Base-by-base conservation (phyloP, 306 rosid species). In the Purshia tridentata region DNA sequence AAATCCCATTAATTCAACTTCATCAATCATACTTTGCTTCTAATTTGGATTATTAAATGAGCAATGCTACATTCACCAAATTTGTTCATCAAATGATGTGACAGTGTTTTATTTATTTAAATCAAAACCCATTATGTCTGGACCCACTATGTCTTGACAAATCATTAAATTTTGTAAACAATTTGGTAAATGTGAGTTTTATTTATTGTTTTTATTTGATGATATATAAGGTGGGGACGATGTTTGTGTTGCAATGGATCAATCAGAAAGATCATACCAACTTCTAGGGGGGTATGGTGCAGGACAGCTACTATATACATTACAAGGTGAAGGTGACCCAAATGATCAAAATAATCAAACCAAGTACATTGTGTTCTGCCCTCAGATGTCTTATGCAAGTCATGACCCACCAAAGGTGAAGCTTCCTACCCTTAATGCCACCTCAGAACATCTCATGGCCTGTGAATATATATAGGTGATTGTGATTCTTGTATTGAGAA, bases 261-360 rank as follows among this genome's bases (percentile, higher is more conserved):
- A 70, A 81, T 86, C 97, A 45, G 97, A 94, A 73, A 89, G 94
- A 74, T 94, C 95, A 0, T 94, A 94, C 85, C 89, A 88, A 70
- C 93, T 93, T 72, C 89, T 89, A 2, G 98, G 98, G 23, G 81
- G 88, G 65, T 93, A 93, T 81, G 97, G 86, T 35, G 93, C 91
- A 39, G 98, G 98, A 48, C 84, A 89, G 20, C 86, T 84, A 18
- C 69, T 93, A 12, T 91, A 93, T 81, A 89, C 84, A 54, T 72
- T 80, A 11, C 80, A 74, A 70, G 69, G 6, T 13, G 83, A 72
- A 61, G 70, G 3, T 3, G 81, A 76, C 39, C 16, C 72, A 40
- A 44, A 56, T 54, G 80, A 23, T 29, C 35, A 29, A 29, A 29
- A 29, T 29, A 29, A 0, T 29, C 35, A 29, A 64, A 42, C 41